Percentiles rank a stretch among this genome's conserved stretches.
These are phyloP conservation scores for Paramarasmius palmivorus DNA, from an alignment of 1,284 basidiomycete genomes.

Conservation along the genomic window DNA sequence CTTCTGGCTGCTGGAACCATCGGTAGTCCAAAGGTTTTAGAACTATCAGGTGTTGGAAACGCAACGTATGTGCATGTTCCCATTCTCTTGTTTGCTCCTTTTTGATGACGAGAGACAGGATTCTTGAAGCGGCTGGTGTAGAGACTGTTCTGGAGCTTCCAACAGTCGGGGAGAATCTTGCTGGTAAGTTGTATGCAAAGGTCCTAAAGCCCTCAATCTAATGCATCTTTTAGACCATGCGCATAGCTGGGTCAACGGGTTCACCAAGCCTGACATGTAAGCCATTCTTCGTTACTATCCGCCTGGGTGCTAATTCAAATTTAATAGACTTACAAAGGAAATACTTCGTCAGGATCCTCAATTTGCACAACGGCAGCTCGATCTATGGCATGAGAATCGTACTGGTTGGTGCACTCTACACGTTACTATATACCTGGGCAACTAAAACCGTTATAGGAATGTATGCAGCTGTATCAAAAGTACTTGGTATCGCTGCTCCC, in stretches of 20 bases:
- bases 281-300: too few relatives aligned
- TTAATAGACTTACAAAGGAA: conserved; percentile 10
- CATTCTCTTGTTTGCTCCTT: too few relatives aligned
- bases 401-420: not conserved
- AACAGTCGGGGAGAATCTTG: conserved; percentile 30
- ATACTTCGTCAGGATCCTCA: not conserved
- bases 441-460: conserved; percentile 19
- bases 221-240: conserved; percentile 6
- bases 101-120: too few relatives aligned
- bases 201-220: not conserved
- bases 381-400: conserved; percentile 9
- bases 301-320: too few relatives aligned
- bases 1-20: conserved; percentile 30
- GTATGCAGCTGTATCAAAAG: conserved; percentile 26
- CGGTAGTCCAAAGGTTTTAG: conserved; percentile 30
- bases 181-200: conserved; percentile 17
- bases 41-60: conserved; percentile 31
- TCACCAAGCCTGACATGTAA: too few relatives aligned
- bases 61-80: too few relatives aligned
- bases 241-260: conserved; percentile 9
- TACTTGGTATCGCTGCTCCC: conserved; percentile 27
- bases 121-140: conserved; percentile 23
- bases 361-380: conserved; percentile 5
- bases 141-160: conserved; percentile 22
- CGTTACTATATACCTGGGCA: not conserved